Evolutionary conservation across 495 filamentous ascomycete genomes (phyloP).

Genomic region (Penicillium paradoxum): DNA sequence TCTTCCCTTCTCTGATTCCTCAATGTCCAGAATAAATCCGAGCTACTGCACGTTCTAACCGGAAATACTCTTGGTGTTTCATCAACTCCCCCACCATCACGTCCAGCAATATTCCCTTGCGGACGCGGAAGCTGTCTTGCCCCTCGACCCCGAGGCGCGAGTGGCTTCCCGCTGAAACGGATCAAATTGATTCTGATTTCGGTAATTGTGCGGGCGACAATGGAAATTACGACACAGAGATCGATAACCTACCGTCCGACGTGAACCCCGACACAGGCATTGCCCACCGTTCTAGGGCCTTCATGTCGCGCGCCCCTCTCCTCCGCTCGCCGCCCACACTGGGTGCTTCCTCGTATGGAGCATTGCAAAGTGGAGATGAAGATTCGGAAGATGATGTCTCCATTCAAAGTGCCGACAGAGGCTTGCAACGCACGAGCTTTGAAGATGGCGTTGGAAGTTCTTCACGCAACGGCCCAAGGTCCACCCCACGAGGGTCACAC

Average conservation of each 20-base stretch:
- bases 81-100: constrained; percentile 11
- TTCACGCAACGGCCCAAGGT: constrained; percentile 7
- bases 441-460: constrained; percentile 16
- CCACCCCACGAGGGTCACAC: constrained; percentile 13
- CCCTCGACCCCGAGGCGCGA: constrained; percentile 20
- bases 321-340: constrained; percentile 56
- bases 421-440: constrained; percentile 7
- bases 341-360: constrained; percentile 54
- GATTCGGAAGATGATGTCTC: constrained; percentile 2
- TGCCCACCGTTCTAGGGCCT: constrained; percentile 15
- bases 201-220: constrained; percentile 5
- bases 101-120: constrained; percentile 20
- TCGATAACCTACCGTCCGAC: constrained; percentile 4
- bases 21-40: not conserved
- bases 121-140: constrained; percentile 27
- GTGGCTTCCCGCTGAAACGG: constrained; percentile 22
- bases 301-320: constrained; percentile 54
- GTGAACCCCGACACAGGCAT: constrained; percentile 14
- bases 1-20: constrained; percentile 3
- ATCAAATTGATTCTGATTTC: not conserved
- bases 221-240: constrained; percentile 14
- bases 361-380: constrained; percentile 36
- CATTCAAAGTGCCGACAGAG: not conserved
- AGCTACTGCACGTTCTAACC: constrained; percentile 18
- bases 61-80: constrained; percentile 8